Percentiles rank a stretch among this genome's conserved stretches.
phyloP scores from a whole-genome alignment of 768 basidiomycete genomes.

The Suillus weaverae region DNA sequence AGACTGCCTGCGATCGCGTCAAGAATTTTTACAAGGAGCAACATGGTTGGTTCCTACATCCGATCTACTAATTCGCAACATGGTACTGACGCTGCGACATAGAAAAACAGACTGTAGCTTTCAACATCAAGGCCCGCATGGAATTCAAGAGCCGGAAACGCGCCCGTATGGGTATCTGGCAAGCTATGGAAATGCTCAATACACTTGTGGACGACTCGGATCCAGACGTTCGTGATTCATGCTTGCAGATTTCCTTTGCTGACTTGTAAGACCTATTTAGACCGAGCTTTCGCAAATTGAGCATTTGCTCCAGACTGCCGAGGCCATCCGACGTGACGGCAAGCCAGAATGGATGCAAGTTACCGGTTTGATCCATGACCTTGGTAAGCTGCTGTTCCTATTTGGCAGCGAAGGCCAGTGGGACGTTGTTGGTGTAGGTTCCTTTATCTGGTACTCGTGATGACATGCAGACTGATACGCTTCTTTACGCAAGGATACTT shows the following conservation, averaged over 20 bases:
- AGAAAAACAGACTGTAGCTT: constrained; percentile 89
- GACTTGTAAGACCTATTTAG: constrained; percentile 35
- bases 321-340: constrained; percentile 81
- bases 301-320: constrained; percentile 89
- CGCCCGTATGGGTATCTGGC: constrained; percentile 83
- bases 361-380: constrained; percentile 83
- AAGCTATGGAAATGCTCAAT: constrained; percentile 84
- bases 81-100: constrained; percentile 5
- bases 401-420: constrained; percentile 90
- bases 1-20: constrained; percentile 74
- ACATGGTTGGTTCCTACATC: constrained; percentile 49
- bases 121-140: constrained; percentile 76
- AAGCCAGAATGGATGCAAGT: constrained; percentile 95
- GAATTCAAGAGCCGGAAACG: constrained; percentile 67
- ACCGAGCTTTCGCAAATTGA: constrained; percentile 83
- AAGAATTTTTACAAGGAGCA: constrained; percentile 78
- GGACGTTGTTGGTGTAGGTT: constrained; percentile 86
- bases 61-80: neutral
- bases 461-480: neutral
- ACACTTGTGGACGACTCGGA: constrained; percentile 90
- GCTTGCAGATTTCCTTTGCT: constrained; percentile 8
- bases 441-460: neutral
- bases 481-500: constrained; percentile 52
- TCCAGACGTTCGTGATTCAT: constrained; percentile 59
- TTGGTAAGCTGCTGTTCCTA: constrained; percentile 83